Evolutionary conservation across 2,329 filamentous ascomycete genomes (phyloP), one percentile per base, ranked within the genome.

Genomic region (Cladosporium phlei): DNA sequence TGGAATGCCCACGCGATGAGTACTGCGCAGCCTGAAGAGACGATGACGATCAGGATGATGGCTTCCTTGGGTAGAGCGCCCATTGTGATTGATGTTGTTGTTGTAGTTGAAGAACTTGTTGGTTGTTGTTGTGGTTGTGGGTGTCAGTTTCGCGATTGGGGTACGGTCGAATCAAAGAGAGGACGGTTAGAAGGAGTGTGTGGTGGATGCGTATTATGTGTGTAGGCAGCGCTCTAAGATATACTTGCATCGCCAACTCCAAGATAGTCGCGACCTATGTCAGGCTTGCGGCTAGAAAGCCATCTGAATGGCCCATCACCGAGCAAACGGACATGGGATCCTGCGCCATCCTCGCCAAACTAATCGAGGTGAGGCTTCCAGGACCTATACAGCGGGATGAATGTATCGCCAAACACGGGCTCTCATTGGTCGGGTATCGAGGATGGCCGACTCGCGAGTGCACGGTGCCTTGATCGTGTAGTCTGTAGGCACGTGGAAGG

Each of bases 391-490:
- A n/a, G n/a, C n/a, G n/a, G n/a, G n/a, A 25, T 25, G 24, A 6
- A 25, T 6, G 24, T 25, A 25, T 11, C 24, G 6, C 6, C 24
- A 25, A 11, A 25, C 24, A 11, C 6, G 24, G 37, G 8, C 14
- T 43, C 39, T 43, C 9, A 33, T 43, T 43, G 39, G 39, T n/a
- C 30, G 21, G 25, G 28, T 34, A 43, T 43, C 39, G 39, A 43
- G 37, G 29, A 17, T 16, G 14, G 20, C 19, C 17, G 7, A 9
- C 10, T 11, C 9, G 10, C 8, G 4, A 12, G 20, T 33, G 28
- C 39, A 21, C 9, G 14, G 24, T 37, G 42, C 42, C 28, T 12
- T 11, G 32, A 22, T 5, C 30, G 11, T n/a, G n/a, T n/a, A n/a
- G n/a, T n/a, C n/a, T n/a, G n/a, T n/a, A n/a, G n/a, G n/a, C n/a